phyloP scores from a whole-genome alignment of 2,329 filamentous ascomycete species.

The Phaeosphaeriaceae sp. region DNA sequence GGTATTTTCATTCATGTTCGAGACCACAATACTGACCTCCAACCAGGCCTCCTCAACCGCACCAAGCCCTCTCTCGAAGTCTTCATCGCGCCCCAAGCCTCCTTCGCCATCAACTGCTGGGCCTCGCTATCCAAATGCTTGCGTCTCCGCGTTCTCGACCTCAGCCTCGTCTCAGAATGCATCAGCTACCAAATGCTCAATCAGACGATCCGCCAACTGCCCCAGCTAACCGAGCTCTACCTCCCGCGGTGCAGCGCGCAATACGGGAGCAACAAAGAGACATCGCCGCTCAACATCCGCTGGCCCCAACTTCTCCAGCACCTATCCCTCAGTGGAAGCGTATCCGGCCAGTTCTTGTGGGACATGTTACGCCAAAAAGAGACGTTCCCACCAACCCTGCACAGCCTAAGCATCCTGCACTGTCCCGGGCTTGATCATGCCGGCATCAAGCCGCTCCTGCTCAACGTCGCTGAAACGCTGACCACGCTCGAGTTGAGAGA shows the following conservation, averaged over 20 bases:
- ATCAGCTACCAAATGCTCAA: slow-evolving; percentile 59
- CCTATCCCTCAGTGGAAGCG: slow-evolving; percentile 53
- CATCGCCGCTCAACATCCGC: slow-evolving; percentile 27
- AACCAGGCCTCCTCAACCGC: slow-evolving; percentile 58
- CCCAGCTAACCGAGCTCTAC: slow-evolving; percentile 53
- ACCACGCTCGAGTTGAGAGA: slow-evolving; percentile 49
- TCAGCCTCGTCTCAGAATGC: slow-evolving; percentile 60
- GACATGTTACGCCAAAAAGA: slow-evolving; percentile 42
- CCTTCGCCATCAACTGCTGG: slow-evolving; percentile 65
- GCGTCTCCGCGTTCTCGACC: slow-evolving; percentile 58
- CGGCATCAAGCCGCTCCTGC: slow-evolving; percentile 48
- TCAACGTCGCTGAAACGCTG: slow-evolving; percentile 39
- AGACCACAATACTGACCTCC: background rate
- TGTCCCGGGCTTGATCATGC: slow-evolving; percentile 49
- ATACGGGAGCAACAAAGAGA: slow-evolving; percentile 30
- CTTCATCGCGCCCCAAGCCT: slow-evolving; percentile 65
- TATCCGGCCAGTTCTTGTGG: slow-evolving; percentile 52
- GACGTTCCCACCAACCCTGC: slow-evolving; percentile 39
- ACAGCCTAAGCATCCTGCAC: slow-evolving; percentile 48
- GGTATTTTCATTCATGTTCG: background rate
- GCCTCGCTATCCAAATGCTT: slow-evolving; percentile 63
- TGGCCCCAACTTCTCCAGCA: slow-evolving; percentile 55
- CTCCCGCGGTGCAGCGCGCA: slow-evolving; percentile 52
- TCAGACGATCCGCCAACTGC: slow-evolving; percentile 57
- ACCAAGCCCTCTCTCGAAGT: slow-evolving; percentile 59